Evolutionary conservation across 75 land plant species (phyloP).

Genomic region (Cryptomeria japonica): DNA sequence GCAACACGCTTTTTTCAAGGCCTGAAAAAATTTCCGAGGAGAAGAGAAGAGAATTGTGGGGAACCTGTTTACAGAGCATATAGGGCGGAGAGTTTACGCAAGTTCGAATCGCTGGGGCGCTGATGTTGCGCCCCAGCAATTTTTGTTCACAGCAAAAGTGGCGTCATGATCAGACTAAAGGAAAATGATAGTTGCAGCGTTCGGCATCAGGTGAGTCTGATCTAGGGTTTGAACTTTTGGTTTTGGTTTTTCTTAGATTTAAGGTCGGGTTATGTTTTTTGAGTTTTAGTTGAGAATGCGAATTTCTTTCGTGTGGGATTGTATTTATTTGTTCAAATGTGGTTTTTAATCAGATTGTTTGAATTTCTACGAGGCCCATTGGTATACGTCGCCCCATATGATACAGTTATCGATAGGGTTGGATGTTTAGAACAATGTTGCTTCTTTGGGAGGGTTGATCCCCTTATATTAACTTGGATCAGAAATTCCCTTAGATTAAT

Average conservation of each 20-base stretch:
- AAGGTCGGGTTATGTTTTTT: background rate
- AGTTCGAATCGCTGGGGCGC: background rate
- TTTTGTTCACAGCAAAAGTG: background rate
- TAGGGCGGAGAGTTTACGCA: background rate
- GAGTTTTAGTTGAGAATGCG: background rate
- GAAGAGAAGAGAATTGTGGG: background rate
- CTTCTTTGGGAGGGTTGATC: background rate
- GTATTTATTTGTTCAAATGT: background rate
- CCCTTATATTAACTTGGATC: background rate
- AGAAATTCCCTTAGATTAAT: background rate
- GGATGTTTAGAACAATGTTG: background rate
- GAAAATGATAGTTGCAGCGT: background rate
- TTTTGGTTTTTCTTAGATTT: background rate
- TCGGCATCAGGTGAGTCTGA: background rate
- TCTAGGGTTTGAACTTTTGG: background rate
- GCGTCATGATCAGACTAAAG: background rate
- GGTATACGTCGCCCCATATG: background rate
- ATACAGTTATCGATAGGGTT: background rate
- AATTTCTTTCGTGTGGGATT: background rate
- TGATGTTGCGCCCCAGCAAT: conserved; percentile 1
- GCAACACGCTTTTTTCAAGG: background rate
- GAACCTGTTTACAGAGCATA: background rate
- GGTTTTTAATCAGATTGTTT: background rate
- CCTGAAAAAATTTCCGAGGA: background rate
- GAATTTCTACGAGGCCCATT: background rate